These are phyloP conservation scores for Lentinula sp. DNA, from an alignment of 768 basidiomycete genomes.

Conservation along the genomic window DNA sequence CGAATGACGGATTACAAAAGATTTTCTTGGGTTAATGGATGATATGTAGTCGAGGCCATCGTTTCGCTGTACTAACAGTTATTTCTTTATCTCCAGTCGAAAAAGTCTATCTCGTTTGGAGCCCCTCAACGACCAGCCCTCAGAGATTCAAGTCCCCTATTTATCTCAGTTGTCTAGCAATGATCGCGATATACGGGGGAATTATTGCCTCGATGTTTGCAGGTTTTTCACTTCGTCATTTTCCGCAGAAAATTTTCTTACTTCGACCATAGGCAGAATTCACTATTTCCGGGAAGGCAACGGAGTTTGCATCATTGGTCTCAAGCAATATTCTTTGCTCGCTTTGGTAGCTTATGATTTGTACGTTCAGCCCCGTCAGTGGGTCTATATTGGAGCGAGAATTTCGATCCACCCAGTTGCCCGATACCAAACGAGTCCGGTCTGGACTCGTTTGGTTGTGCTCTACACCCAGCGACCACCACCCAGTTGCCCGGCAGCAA, in stretches of 20 bases:
- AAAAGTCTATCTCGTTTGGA: conserved; percentile 1
- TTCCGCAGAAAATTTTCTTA: neutral
- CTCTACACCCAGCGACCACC: no score
- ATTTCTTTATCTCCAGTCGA: neutral
- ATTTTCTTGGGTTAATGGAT: no score
- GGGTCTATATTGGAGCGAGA: neutral
- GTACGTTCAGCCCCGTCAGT: neutral
- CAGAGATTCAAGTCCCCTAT: neutral
- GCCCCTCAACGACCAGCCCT: neutral
- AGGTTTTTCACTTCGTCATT: neutral
- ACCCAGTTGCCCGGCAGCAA: no score
- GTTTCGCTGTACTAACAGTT: neutral
- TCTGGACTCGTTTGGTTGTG: no score
- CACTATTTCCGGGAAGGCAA: neutral
- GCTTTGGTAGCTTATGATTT: neutral
- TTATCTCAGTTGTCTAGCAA: neutral
- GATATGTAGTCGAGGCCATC: no score
- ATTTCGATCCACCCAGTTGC: neutral
- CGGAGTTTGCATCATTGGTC: neutral
- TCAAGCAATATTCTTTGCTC: neutral
- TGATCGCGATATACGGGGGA: neutral
- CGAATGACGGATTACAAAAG: no score
- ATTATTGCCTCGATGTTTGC: neutral
- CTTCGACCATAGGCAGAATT: neutral
- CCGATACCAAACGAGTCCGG: no score